Base-by-base conservation (phyloP, 139 green algal species). In the Mesostigma viride region DNA sequence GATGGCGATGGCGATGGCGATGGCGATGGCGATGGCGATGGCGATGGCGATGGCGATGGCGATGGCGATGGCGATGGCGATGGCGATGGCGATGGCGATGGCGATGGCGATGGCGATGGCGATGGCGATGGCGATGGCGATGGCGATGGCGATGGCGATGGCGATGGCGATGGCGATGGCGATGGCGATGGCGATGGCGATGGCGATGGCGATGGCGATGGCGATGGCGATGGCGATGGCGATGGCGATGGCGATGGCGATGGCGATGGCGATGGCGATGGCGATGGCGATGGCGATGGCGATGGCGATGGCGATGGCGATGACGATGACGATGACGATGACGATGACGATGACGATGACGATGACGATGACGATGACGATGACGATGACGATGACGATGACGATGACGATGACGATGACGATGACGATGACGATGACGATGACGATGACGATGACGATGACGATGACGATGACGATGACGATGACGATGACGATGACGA, bases 261-360 rank as follows among this genome's bases (percentile, higher is more conserved):
- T 63, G 57, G 20, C 17, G 57, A 35, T 63, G 26, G 20, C 36
- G 57, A 40, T 63, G 57, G 20, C 36, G 57, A 40, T 63, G 57
- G 20, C 17, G 26, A 63, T 40, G 57, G 20, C 36, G 14, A 40
- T 63, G 26, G 20, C 36, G 57, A 35, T 20, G 14, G 3, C 27
- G 57, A 35, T 63, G 57, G 20, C 36, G 57, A 63, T 63, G 57
- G 26, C 27, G 57, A 63, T 63, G 57, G 26, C 27, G 57, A 40
- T 63, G 57, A 26, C 27, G 57, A 35, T 40, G 57, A 40, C 27
- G 57, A 63, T 63, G 57, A n/a, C 36, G 57, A 63, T 40, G 57
- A 40, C 27, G 30, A 35, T 40, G 57, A 40, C 27, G 30, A 40
- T 63, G 57, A 40, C 30, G 57, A 63, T 40, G 30, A 40, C 27